Evolutionary conservation across 805 yeast species (phyloP).

Genomic region (Nakazawaea laoshanensis): DNA sequence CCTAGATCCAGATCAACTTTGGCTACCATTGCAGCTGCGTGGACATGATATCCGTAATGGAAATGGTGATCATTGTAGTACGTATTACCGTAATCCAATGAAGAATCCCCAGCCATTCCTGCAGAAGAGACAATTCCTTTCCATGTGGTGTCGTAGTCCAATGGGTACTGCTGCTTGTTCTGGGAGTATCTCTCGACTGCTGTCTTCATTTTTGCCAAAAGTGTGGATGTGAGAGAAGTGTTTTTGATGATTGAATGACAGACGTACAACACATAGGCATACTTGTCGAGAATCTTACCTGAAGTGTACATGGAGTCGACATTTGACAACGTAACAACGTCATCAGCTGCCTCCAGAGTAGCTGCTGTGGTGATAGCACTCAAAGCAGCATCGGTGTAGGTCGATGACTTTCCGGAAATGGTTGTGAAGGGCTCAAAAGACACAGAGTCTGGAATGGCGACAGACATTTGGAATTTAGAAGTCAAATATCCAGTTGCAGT

Average conservation of each 20-base stretch:
- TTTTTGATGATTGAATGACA: constrained; percentile 61
- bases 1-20: constrained; percentile 46
- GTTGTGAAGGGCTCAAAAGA: constrained; percentile 51
- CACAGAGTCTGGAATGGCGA: constrained; percentile 30
- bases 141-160: constrained; percentile 75
- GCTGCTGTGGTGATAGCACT: constrained; percentile 24
- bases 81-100: constrained; percentile 57
- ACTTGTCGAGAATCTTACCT: constrained; percentile 84
- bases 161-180: constrained; percentile 65
- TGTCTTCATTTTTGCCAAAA: constrained; percentile 50
- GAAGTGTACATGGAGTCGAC: constrained; percentile 59
- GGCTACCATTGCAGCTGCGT: constrained; percentile 78
- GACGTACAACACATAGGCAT: constrained; percentile 76
- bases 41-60: constrained; percentile 78
- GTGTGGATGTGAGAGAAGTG: constrained; percentile 33
- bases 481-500: constrained; percentile 35
- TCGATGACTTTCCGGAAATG: constrained; percentile 22
- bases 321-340: constrained; percentile 34
- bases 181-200: constrained; percentile 63
- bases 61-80: constrained; percentile 84
- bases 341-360: constrained; percentile 27
- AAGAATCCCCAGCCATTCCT: constrained; percentile 29
- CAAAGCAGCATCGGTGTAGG: constrained; percentile 14
- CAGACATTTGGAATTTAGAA: constrained; percentile 31
- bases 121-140: constrained; percentile 72